These are phyloP conservation scores for Urostyla sp. DNA, from an alignment of 73 alveolate species.

Conservation along the genomic window DNA sequence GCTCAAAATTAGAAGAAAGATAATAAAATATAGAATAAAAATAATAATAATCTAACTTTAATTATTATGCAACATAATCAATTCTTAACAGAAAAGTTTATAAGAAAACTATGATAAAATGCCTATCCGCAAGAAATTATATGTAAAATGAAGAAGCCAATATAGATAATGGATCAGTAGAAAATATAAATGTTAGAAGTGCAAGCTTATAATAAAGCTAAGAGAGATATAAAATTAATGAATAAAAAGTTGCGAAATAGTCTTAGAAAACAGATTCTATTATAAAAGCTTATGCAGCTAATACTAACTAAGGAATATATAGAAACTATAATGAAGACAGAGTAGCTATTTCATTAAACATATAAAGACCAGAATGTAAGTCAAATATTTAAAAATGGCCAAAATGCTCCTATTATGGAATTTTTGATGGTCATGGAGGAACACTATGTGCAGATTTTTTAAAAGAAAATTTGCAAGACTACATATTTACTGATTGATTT, in stretches of 20 bases:
- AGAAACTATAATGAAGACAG: constrained; percentile 77
- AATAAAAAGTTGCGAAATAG: constrained; percentile 75
- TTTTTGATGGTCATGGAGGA: constrained; percentile 78
- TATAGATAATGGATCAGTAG: background rate
- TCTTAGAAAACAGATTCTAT: constrained; percentile 87
- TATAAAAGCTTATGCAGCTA: constrained; percentile 92
- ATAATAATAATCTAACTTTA: background rate
- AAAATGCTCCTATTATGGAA: constrained; percentile 67
- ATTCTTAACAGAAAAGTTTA: constrained; percentile 5
- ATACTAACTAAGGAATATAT: constrained; percentile 93
- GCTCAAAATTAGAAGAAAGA: no score
- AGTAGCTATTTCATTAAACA: constrained; percentile 67
- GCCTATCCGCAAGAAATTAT: constrained; percentile 11
- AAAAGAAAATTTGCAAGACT: constrained; percentile 93
- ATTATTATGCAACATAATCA: constrained; percentile 9
- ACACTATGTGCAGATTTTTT: constrained; percentile 75
- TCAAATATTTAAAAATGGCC: constrained; percentile 65
- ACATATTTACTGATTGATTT: constrained; percentile 71
- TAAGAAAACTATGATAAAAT: background rate
- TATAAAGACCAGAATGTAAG: constrained; percentile 57
- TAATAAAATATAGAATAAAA: background rate
- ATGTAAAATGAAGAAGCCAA: background rate
- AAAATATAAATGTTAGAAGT: background rate
- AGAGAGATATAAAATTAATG: constrained; percentile 47
- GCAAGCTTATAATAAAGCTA: background rate